Conservation (phyloP, 257 asterid species). For the Phtheirospermum japonicum region DNA sequence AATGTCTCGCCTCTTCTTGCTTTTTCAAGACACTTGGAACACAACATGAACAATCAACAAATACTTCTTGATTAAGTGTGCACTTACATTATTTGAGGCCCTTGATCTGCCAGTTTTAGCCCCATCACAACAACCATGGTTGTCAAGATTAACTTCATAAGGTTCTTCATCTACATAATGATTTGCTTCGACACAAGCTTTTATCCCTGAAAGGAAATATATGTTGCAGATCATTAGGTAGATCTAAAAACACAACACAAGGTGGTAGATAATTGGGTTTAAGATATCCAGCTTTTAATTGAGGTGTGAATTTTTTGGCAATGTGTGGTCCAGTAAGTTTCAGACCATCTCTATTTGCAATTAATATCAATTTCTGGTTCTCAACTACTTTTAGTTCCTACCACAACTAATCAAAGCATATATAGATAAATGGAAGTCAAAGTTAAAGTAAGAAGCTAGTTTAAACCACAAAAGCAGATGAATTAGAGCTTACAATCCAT, state of each 20-base stretch:
- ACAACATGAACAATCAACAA: too few relatives aligned
- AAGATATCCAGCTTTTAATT: too few relatives aligned
- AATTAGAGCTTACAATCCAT: slow-evolving; percentile 63
- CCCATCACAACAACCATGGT: slow-evolving; percentile 73
- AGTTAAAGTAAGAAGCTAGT: neutral
- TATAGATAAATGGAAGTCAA: neutral
- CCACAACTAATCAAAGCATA: too few relatives aligned
- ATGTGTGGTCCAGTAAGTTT: too few relatives aligned
- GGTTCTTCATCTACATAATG: slow-evolving; percentile 64
- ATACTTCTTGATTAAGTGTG: neutral
- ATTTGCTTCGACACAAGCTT: slow-evolving; percentile 61
- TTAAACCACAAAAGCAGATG: neutral
- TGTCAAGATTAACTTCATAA: slow-evolving; percentile 68
- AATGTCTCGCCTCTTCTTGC: too few relatives aligned
- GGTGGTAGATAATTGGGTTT: too few relatives aligned
- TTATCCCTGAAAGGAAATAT: slow-evolving; percentile 59
- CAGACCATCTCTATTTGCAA: too few relatives aligned
- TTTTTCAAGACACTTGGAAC: too few relatives aligned
- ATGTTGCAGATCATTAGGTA: neutral
- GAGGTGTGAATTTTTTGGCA: too few relatives aligned
- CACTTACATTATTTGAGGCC: slow-evolving; percentile 52
- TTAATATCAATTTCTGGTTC: too few relatives aligned
- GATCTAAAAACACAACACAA: too few relatives aligned
- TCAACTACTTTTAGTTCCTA: too few relatives aligned
- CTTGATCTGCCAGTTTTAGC: slow-evolving; percentile 79